phyloP scores from a whole-genome alignment of 371 early-diverging fungal genomes.

The Conidiobolus incongruus region DNA sequence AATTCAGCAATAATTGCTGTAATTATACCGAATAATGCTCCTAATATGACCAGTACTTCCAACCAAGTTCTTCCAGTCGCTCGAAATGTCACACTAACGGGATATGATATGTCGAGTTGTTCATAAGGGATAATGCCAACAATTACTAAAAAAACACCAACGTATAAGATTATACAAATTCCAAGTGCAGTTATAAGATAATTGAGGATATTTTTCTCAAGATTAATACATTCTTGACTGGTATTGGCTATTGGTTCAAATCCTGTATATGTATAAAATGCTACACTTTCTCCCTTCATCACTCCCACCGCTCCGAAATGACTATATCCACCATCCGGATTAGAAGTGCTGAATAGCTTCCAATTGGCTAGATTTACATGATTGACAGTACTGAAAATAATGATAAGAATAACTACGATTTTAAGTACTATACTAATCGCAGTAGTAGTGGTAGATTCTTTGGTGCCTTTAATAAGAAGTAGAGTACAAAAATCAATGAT shows the following conservation, averaged over 20 bases:
- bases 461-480: slow-evolving; percentile 40
- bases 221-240: slow-evolving; percentile 64
- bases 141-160: slow-evolving; percentile 41
- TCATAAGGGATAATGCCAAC: slow-evolving; percentile 46
- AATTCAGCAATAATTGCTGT: slow-evolving; percentile 53
- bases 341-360: slow-evolving; percentile 49
- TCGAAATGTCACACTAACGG: slow-evolving; percentile 38
- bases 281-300: slow-evolving; percentile 44
- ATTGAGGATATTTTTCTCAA: slow-evolving; percentile 62
- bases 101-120: slow-evolving; percentile 21
- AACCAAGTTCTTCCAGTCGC: slow-evolving; percentile 38
- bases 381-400: slow-evolving; percentile 40
- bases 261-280: slow-evolving; percentile 78
- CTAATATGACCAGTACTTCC: slow-evolving; percentile 38
- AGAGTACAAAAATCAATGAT: slow-evolving; percentile 30
- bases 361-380: slow-evolving; percentile 46
- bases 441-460: slow-evolving; percentile 45
- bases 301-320: slow-evolving; percentile 42
- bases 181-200: slow-evolving; percentile 56
- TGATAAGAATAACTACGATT: slow-evolving; percentile 43
- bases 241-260: slow-evolving; percentile 77
- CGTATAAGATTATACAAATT: slow-evolving; percentile 56
- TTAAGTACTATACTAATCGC: slow-evolving; percentile 44
- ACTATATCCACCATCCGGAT: slow-evolving; percentile 18
- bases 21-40: slow-evolving; percentile 56